Base-by-base conservation (phyloP, 2,329 filamentous ascomycete genomes). In the Calonectria pauciramosa region DNA sequence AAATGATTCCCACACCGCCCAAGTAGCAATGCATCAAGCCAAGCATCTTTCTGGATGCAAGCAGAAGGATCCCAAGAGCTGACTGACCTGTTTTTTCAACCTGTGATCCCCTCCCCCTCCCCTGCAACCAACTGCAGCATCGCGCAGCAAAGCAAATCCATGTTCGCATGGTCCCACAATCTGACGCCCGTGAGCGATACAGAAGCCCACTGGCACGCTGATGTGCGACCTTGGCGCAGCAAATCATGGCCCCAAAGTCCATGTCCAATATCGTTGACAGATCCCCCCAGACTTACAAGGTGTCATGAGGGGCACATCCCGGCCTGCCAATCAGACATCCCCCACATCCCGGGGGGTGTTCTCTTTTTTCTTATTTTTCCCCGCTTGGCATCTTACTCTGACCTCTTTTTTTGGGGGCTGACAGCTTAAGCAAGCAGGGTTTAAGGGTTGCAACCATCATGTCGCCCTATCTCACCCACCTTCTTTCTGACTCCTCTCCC, bases 111-210 rank as follows among this genome's bases (percentile, higher is more conserved):
- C 13, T 41, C 3, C 7, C 4, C 20, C 41, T 10, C 41, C 41
- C 13, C 16, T 41, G 38, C 38, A 41, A 18, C 16, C 7, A 18
- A 63, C 3, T 28, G 56, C n/a, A 60, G 2, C 51, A 30, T 32
- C 38, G 34, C 54, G 14, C 28, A 34, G 28, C 13, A 11, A 26
- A 23, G 34, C n/a, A 41, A 51, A 63, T 63, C 36, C 56, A 41
- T 41, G 56, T 63, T 63, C 56, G 56, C 56, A 63, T 63, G 56
- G 34, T 63, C 56, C 56, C 56, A 63, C 56, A 63, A 44, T 63
- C 56, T 63, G 34, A 63, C 56, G 36, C n/a, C n/a, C 14, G n/a
- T 20, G 34, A 13, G 56, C 38, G 56, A 63, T 26, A 20, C 34
- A 26, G 34, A 8, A 54, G 26, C 14, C 51, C 51, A 54, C 16